A percentile compares a stretch with the other conserved stretches of the same genome.
phyloP scores from a whole-genome alignment of 352 stramenopile species.

The Phytophthora cactorum region DNA sequence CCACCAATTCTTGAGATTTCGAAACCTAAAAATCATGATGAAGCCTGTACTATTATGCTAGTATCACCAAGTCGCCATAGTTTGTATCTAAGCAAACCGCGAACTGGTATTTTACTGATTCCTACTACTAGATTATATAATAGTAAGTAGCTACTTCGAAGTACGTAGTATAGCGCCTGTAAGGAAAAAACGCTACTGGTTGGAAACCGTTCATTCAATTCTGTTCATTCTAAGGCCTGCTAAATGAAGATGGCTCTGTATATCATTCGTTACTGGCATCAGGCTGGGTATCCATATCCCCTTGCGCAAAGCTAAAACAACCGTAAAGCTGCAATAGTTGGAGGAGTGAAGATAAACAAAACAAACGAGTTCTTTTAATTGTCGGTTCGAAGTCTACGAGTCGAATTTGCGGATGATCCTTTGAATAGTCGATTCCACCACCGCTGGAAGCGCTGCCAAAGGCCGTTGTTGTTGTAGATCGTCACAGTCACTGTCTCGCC shows the following conservation, averaged over 20 bases:
- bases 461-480: slow-evolving; percentile 36
- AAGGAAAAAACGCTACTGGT: too few species aligned
- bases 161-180: too few species aligned
- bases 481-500: slow-evolving; percentile 22
- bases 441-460: slow-evolving; percentile 26
- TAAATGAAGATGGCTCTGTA: neutral
- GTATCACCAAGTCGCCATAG: too few species aligned
- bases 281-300: neutral
- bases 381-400: slow-evolving; percentile 2
- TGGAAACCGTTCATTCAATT: neutral
- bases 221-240: neutral
- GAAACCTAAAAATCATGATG: too few species aligned
- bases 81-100: too few species aligned
- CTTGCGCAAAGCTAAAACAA: neutral
- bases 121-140: too few species aligned
- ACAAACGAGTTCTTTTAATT: neutral
- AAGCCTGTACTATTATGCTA: too few species aligned
- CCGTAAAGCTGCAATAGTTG: neutral
- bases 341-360: neutral
- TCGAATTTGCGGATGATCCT: slow-evolving; percentile 1
- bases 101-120: too few species aligned
- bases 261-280: neutral
- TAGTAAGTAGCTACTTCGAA: too few species aligned
- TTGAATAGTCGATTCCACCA: slow-evolving; percentile 29
- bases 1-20: too few species aligned